These are phyloP conservation scores for Trametes cingulata DNA, from an alignment of 768 basidiomycete genomes.

Conservation along the genomic window DNA sequence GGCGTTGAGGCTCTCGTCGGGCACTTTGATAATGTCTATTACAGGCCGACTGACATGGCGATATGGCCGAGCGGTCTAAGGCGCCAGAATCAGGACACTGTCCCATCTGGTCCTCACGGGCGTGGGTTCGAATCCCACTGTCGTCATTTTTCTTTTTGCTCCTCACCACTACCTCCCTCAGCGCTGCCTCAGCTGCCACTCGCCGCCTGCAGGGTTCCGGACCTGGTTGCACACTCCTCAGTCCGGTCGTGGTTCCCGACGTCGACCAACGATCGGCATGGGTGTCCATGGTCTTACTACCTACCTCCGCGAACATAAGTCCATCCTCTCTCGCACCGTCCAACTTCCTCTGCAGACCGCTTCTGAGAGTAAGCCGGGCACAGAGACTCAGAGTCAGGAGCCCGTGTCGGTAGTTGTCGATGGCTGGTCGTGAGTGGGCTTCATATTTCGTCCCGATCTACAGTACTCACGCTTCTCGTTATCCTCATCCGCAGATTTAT, in stretches of 20 bases:
- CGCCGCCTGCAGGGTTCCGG: no score
- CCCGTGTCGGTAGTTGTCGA: conserved; percentile 67
- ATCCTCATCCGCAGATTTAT: conserved; percentile 58
- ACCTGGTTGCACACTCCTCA: no score
- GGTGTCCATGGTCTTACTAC: conserved; percentile 55
- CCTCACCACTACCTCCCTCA: no score
- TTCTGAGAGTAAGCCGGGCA: conserved; percentile 1
- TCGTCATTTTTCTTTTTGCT: conserved; percentile 5
- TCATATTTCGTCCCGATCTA: not conserved
- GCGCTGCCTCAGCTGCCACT: no score
- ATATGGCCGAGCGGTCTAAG: conserved; percentile 90
- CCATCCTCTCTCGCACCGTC: conserved; percentile 39
- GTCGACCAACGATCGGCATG: conserved; percentile 33
- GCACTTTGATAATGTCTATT: no score
- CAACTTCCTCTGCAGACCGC: conserved; percentile 27
- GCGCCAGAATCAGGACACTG: conserved; percentile 55
- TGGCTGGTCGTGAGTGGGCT: conserved; percentile 78
- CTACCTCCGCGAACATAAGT: conserved; percentile 49
- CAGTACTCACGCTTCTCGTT: not conserved
- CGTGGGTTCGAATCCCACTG: conserved; percentile 56
- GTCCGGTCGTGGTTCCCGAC: no score
- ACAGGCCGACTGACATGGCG: conserved; percentile 31
- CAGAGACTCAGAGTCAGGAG: not conserved
- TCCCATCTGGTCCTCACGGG: conserved; percentile 45
- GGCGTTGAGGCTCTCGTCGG: no score